phyloP scores from a whole-genome alignment of 2,329 filamentous ascomycete genomes.

The Trichoderma lentiforme region DNA sequence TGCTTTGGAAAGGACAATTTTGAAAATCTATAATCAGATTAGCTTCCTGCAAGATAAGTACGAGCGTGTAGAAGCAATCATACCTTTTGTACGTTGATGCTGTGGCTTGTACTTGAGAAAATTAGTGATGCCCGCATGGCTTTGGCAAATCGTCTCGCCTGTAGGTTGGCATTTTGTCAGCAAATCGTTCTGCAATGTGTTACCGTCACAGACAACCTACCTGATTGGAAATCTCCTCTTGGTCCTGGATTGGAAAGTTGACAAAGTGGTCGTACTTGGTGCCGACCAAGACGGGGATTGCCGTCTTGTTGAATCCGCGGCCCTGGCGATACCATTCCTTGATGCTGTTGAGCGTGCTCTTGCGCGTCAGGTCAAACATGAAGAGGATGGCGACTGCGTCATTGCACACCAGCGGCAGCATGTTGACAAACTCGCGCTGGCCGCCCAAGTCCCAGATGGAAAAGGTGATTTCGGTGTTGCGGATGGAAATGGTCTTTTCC shows the following conservation, averaged over 20 bases:
- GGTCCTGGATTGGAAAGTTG: slow-evolving; percentile 94
- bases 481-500: slow-evolving; percentile 99
- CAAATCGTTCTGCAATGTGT: background rate
- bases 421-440: slow-evolving; percentile 98
- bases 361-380: slow-evolving; percentile 98
- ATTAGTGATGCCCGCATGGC: slow-evolving; percentile 97
- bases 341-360: slow-evolving; percentile 98
- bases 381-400: slow-evolving; percentile 97
- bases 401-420: slow-evolving; percentile 98
- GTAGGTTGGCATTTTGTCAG: slow-evolving; percentile 14
- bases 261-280: slow-evolving; percentile 99
- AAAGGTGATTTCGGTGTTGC: slow-evolving; percentile 99
- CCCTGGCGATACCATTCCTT: slow-evolving; percentile 99
- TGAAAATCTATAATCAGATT: slow-evolving; percentile 74
- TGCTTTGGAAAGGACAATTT: slow-evolving; percentile 97
- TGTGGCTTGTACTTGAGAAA: slow-evolving; percentile 98
- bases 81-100: slow-evolving; percentile 98
- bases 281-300: slow-evolving; percentile 95
- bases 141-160: slow-evolving; percentile 94
- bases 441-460: slow-evolving; percentile 98
- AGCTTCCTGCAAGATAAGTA: background rate
- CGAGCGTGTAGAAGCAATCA: background rate
- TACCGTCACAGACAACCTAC: slow-evolving; percentile 42
- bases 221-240: slow-evolving; percentile 97
- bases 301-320: slow-evolving; percentile 98